Percentiles rank a stretch among this genome's conserved stretches.
These are phyloP conservation scores for Pseudogymnoascus sp. DNA, from an alignment of 2,329 filamentous ascomycete species.

Conservation along the genomic window DNA sequence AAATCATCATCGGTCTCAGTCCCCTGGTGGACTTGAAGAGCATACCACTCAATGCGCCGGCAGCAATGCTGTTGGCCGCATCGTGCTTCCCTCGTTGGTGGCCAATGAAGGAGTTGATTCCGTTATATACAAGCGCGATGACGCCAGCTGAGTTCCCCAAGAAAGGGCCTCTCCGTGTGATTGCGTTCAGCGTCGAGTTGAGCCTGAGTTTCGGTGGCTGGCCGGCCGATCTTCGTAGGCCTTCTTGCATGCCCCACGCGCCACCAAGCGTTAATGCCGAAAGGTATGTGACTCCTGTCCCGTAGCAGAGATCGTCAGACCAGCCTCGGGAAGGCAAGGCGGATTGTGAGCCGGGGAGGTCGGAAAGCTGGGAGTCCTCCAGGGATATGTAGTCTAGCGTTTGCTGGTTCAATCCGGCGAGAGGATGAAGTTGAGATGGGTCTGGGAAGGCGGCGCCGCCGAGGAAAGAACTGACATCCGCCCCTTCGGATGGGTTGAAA, in stretches of 20 bases:
- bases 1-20: conserved; percentile 86
- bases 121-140: conserved; percentile 93
- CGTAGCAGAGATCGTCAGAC: conserved; percentile 97
- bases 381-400: conserved; percentile 90
- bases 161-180: conserved; percentile 89
- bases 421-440: conserved; percentile 80
- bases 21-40: conserved; percentile 95
- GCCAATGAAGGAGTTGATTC: conserved; percentile 77
- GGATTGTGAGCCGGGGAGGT: conserved; percentile 77
- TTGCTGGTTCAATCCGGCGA: conserved; percentile 87
- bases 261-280: conserved; percentile 79
- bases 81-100: conserved; percentile 79
- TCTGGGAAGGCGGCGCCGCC: conserved; percentile 70
- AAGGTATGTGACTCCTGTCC: conserved; percentile 89
- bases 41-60: conserved; percentile 82
- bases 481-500: conserved; percentile 65
- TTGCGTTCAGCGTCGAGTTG: conserved; percentile 89
- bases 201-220: conserved; percentile 83
- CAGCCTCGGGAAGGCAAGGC: conserved; percentile 91
- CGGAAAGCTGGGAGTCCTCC: conserved; percentile 82
- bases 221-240: conserved; percentile 66
- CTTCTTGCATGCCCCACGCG: conserved; percentile 86
- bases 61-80: conserved; percentile 75
- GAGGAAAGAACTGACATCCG: conserved; percentile 83
- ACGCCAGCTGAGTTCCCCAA: conserved; percentile 94